These are phyloP conservation scores for Lactarius tabidus DNA, from an alignment of 768 basidiomycete species.

Conservation along the genomic window DNA sequence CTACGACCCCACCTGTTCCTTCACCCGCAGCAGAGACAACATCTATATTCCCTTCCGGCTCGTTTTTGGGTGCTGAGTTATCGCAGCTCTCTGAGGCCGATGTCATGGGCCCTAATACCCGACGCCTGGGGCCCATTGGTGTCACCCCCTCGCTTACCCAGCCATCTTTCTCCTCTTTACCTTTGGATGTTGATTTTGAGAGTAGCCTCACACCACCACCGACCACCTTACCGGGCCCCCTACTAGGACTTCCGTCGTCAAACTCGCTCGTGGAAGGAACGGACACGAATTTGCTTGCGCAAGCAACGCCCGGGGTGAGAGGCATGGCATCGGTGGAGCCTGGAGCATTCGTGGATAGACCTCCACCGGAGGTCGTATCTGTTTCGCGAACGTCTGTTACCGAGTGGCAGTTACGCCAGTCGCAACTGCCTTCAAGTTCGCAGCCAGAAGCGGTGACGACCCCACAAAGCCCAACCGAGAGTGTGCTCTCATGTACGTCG, in stretches of 20 bases:
- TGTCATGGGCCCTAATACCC: too few relatives aligned
- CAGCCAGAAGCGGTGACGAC: too few relatives aligned
- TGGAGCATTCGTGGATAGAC: neutral
- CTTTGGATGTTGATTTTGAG: neutral
- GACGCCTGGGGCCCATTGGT: neutral
- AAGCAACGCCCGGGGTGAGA: neutral
- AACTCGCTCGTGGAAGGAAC: neutral
- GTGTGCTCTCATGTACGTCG: too few relatives aligned
- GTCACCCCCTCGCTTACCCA: neutral
- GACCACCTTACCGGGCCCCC: neutral
- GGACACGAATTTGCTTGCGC: neutral
- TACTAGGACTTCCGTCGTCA: neutral
- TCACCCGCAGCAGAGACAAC: neutral
- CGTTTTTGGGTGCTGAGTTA: neutral
- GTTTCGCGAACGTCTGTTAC: neutral
- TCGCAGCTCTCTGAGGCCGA: neutral
- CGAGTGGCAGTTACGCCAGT: neutral
- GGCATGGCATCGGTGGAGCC: neutral
- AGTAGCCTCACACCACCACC: neutral
- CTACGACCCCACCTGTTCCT: neutral
- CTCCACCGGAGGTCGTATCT: neutral
- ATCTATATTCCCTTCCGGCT: neutral
- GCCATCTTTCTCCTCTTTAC: neutral
- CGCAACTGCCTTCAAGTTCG: too few relatives aligned
- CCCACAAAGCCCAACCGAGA: too few relatives aligned